These are phyloP conservation scores for Misopates orontium DNA, from an alignment of 257 asterid species.

Conservation along the genomic window DNA sequence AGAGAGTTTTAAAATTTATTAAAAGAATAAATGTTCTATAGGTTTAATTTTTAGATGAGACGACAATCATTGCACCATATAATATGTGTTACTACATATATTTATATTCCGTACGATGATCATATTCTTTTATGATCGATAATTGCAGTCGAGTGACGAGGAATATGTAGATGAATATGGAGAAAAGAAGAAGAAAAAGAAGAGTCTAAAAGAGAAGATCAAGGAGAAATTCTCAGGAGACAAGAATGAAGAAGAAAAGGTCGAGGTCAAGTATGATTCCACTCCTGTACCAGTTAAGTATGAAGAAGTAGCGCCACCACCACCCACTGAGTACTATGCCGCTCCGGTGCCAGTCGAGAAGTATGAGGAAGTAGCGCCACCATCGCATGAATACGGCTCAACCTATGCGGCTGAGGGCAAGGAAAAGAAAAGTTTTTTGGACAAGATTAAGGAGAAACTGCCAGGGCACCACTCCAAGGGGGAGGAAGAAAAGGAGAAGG, in stretches of 20 bases:
- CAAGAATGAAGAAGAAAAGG: slow-evolving; percentile 33
- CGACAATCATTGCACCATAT: too few species aligned
- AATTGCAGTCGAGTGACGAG: slow-evolving; percentile 72
- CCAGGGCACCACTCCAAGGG: slow-evolving; percentile 52
- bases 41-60: too few species aligned
- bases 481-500: slow-evolving; percentile 47
- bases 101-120: background rate
- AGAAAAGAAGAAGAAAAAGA: slow-evolving; percentile 74
- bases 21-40: too few species aligned
- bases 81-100: too few species aligned
- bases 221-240: slow-evolving; percentile 46
- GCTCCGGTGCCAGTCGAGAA: slow-evolving; percentile 48
- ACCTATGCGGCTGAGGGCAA: slow-evolving; percentile 33
- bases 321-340: slow-evolving; percentile 6
- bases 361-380: slow-evolving; percentile 39
- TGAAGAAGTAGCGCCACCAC: slow-evolving; percentile 20
- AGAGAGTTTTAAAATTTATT: too few species aligned
- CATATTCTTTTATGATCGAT: too few species aligned
- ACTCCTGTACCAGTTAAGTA: slow-evolving; percentile 24
- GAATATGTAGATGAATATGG: slow-evolving; percentile 62
- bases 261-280: slow-evolving; percentile 36
- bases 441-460: slow-evolving; percentile 56
- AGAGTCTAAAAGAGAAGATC: slow-evolving; percentile 54
- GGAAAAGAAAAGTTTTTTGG: slow-evolving; percentile 49
- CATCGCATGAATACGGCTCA: slow-evolving; percentile 35